Base-by-base conservation (phyloP, 2,329 filamentous ascomycete genomes). In the Fonsecaea erecta region DNA sequence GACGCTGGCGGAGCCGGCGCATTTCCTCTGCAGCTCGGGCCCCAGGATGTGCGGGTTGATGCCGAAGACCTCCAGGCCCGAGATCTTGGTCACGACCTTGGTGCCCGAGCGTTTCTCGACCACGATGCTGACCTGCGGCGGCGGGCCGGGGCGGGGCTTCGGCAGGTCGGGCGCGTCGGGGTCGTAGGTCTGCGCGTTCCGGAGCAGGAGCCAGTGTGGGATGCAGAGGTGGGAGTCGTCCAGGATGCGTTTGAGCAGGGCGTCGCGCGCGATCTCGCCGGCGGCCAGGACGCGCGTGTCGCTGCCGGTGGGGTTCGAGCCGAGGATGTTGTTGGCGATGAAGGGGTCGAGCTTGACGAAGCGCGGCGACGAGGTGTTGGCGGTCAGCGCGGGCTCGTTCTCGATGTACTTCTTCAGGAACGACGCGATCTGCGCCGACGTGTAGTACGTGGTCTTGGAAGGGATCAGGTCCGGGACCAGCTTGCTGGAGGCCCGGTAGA, bases 1-100 rank as follows among this genome's bases (percentile, higher is more conserved):
- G 1, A 90, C 85, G 65, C 85, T 88, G 12, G 87, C 88, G 63
- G 84, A 86, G n/a, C 88, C 87, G 1, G 88, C 88, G 73, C 88
- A 90, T 34, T 85, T 84, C 77, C 88, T 90, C 71, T 88, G 82
- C 71, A 90, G 72, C 73, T 90, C 88, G 65, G 89, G 88, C 1
- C 87, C 86, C 60, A 90, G 77, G 1, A 84, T 76, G 52, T 82
- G 82, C 0, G 88, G 85, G 18, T 84, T 81, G 51, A 90, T 84
- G 28, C 84, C 82, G 70, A 88, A 90, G 0, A 82, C 76, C 71
- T 90, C 88, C 32, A 90, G 73, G 2, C 86, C 86, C 16, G 81
- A 83, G 1, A 89, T 79, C 70, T 85, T 87, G 2, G 88, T 90
- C 1, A 87, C 85, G 1, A 84, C 86, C 76, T 90, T 90, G 63